Evolutionary conservation across 2,329 filamentous ascomycete species (phyloP).

Genomic region (Plenodomus biglobosus): DNA sequence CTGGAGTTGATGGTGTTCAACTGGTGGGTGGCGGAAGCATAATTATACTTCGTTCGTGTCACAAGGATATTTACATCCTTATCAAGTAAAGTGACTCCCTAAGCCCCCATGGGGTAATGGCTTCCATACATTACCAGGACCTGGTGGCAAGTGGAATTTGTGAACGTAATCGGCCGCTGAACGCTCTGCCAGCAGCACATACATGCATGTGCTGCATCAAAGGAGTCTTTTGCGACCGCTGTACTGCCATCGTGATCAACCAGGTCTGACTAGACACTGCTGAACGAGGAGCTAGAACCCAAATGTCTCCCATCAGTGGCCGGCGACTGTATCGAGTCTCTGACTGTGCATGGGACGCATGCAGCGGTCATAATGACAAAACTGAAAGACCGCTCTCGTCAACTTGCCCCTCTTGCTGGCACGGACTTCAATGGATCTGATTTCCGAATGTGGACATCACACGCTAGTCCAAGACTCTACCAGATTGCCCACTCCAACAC

Average conservation of each 20-base stretch:
- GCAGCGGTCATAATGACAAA: constrained; percentile 25
- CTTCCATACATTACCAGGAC: constrained; percentile 25
- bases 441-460: constrained; percentile 32
- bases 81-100: constrained; percentile 27
- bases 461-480: constrained; percentile 21
- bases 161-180: constrained; percentile 30
- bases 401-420: constrained; percentile 27
- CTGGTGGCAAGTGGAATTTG: constrained; percentile 24
- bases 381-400: constrained; percentile 24
- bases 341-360: constrained; percentile 14
- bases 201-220: constrained; percentile 13
- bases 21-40: constrained; percentile 12
- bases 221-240: constrained; percentile 9
- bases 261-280: not conserved
- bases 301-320: constrained; percentile 8
- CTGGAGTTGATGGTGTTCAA: constrained; percentile 8
- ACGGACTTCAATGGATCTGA: constrained; percentile 33
- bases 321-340: constrained; percentile 11
- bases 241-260: constrained; percentile 31
- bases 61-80: constrained; percentile 21
- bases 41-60: constrained; percentile 23
- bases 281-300: constrained; percentile 10
- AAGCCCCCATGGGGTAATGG: constrained; percentile 32
- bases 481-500: constrained; percentile 20
- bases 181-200: constrained; percentile 25